Conservation (phyloP, 345 rosid genomes). For the Dimocarpus longan region DNA sequence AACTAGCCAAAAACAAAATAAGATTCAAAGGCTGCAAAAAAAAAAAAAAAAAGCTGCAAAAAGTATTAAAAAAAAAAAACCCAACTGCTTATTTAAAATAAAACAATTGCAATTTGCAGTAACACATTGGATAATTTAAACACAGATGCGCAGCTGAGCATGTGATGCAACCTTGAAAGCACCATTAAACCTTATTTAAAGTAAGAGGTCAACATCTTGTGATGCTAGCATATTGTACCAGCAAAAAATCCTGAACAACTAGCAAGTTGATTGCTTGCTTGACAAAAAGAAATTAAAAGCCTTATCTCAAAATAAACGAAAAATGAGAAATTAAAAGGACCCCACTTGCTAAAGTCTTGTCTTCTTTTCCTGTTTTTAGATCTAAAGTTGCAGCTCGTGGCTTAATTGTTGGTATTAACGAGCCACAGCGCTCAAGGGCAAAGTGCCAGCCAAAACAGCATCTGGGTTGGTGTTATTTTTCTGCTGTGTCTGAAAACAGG, state of each 20-base stretch:
- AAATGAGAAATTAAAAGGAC: background rate
- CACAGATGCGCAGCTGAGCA: background rate
- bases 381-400: constrained; percentile 11
- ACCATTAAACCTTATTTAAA: constrained; percentile 15
- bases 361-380: constrained; percentile 13
- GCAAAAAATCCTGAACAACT: background rate
- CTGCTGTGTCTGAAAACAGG: constrained; percentile 1
- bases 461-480: background rate
- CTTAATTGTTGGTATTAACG: background rate
- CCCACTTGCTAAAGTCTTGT: constrained; percentile 14
- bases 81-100: no score
- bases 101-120: no score
- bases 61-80: no score
- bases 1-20: no score
- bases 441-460: background rate
- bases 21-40: no score
- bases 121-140: background rate
- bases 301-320: no score
- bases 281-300: background rate
- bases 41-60: no score
- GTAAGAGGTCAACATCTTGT: constrained; percentile 3
- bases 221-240: constrained; percentile 11
- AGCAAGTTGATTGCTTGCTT: constrained; percentile 14
- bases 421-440: background rate
- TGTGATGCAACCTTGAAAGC: constrained; percentile 28